Evolutionary conservation across 306 rosid genomes (phyloP), one percentile per base, ranked within the genome.

Genomic region (Fragaria iinumae): DNA sequence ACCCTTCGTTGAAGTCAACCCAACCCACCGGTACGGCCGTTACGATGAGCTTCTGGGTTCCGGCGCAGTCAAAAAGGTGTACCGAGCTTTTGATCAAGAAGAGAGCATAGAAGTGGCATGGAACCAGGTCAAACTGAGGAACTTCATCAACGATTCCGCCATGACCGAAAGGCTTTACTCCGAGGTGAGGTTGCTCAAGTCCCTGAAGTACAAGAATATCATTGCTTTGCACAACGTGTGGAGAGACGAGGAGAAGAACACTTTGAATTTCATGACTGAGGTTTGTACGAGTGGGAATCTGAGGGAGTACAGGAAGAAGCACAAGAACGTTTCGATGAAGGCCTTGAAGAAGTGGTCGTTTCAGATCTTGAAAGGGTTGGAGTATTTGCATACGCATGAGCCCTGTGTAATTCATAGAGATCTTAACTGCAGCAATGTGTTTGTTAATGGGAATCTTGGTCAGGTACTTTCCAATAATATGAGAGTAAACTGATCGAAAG

Each of bases 331-430:
- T 41, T 91, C 98, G 0, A 82, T 88, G 77, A 93, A 89, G 81
- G 98, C 98, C 0, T 71, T 93, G 76, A 93, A 93, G 91, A 93
- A 91, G 74, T 93, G 98, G 97, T 88, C 93, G 1, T 87, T 73
- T 74, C 97, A 91, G 90, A 91, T 93, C 49, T 62, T 93, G 57
- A 76, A 79, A 76, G 98, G 96, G 49, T 63, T 95, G 90, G 85
- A 90, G 50, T 95, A 95, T 76, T 72, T 95, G 96, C 99, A 95
- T 79, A 77, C 80, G 5, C 89, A 86, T 66, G 92, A 91, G 8
- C 97, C 98, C 59, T 93, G 98, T 73, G 88, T 91, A 67, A 93
- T 93, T 60, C 98, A 93, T n/a, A 90, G 99, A 76, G 99, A 95
- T 85, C 93, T 95, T 83, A 95, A 95, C 64, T 95, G 99, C 81